Base-by-base conservation (phyloP, 768 basidiomycete species). In the Pulveroboletus sp. region DNA sequence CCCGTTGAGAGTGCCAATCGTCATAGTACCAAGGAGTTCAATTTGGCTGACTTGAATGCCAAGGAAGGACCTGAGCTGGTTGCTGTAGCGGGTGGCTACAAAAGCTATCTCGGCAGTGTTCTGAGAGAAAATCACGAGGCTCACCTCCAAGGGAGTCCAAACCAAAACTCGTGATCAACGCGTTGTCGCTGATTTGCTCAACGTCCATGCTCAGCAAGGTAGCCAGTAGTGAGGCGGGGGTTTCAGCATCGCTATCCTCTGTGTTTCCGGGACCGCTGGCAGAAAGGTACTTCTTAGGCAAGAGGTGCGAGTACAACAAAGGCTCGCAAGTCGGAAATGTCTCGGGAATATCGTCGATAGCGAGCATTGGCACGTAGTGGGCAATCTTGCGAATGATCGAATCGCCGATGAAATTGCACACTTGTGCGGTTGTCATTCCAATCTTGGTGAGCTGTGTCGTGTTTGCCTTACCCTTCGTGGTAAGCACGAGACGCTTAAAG, bases 331-430 rank as follows among this genome's bases (percentile, higher is more conserved):
- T 16, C 16, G 58, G 50, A 54, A 67, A 64, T 1, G 62, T 55
- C 16, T 54, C 57, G 3, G 65, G 63, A 26, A 57, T 51, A 13
- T 66, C 65, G 17, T 22, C 14, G 35, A 67, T 56, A 6, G 58
- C 37, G 9, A 66, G 58, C 58, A 66, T 63, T 2, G 64, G 64
- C 16, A 66, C 62, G 27, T 66, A 67, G 52, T 66, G 65, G 11
- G 63, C 46, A 27, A 66, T 57, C 43, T 55, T 65, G 47, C 65
- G 64, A 45, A 57, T 34, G 10, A 66, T 51, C 35, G 55, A 67
- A 46, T 67, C 65, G 4, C 65, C 65, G 9, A 66, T 64, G 45
- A 66, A 66, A 37, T 67, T 63, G 26, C 63, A 66, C 2, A 66
- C 65, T 55, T 66, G 64, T 0, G 61, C 56, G 1, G 64, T 67